Evolutionary conservation across 768 basidiomycete genomes (phyloP).

Genomic region (Kwoniella pini): DNA sequence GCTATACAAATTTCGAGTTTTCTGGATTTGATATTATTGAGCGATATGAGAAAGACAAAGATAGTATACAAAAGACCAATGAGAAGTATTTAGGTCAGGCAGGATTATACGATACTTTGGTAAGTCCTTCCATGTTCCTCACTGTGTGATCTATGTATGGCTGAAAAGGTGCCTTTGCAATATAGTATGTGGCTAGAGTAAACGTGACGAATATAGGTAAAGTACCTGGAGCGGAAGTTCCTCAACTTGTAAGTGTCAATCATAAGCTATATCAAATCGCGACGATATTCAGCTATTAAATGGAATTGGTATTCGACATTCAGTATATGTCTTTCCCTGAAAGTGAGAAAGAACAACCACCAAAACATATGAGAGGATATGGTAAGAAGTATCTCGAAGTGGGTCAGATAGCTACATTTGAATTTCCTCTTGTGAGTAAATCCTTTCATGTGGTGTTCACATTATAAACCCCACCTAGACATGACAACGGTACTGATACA

Average conservation of each 20-base stretch:
- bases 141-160: not conserved
- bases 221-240: constrained; percentile 51
- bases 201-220: constrained; percentile 55
- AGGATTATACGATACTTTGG: constrained; percentile 51
- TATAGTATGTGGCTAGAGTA: constrained; percentile 39
- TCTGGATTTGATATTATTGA: constrained; percentile 35
- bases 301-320: too few relatives aligned
- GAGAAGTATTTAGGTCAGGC: constrained; percentile 46
- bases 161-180: not conserved
- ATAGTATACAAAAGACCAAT: constrained; percentile 52
- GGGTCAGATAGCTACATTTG: constrained; percentile 35
- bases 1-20: constrained; percentile 50
- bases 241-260: constrained; percentile 49
- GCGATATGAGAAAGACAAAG: constrained; percentile 29
- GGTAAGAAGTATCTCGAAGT: constrained; percentile 45
- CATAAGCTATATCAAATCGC: not conserved
- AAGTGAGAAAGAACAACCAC: constrained; percentile 46
- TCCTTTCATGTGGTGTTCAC: too few relatives aligned
- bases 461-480: too few relatives aligned
- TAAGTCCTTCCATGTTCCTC: constrained; percentile 26
- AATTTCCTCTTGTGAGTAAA: constrained; percentile 45
- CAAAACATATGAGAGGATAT: constrained; percentile 52
- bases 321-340: constrained; percentile 51
- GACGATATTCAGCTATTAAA: not conserved
- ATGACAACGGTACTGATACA: not conserved